A percentile compares a stretch with the other conserved stretches of the same genome.
phyloP scores from a whole-genome alignment of 2,329 filamentous ascomycete species.

The Mycosphaerella sp. region DNA sequence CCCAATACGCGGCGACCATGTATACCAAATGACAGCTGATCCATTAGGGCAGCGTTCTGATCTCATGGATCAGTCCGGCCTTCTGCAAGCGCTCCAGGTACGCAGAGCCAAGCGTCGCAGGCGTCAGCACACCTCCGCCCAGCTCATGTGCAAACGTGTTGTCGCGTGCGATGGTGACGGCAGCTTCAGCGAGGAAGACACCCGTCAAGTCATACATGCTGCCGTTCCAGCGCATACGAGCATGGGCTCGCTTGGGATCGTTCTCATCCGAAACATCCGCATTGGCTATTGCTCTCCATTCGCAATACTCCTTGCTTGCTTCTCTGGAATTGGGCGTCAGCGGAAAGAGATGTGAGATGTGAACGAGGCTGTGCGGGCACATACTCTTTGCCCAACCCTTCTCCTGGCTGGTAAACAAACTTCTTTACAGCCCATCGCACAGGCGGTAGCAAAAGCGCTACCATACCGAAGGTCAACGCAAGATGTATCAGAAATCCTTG shows the following conservation, averaged over 20 bases:
- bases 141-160: slow-evolving; percentile 48
- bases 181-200: slow-evolving; percentile 57
- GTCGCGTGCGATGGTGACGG: slow-evolving; percentile 55
- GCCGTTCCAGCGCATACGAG: slow-evolving; percentile 52
- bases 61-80: slow-evolving; percentile 57
- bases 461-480: slow-evolving; percentile 40
- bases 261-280: slow-evolving; percentile 48
- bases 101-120: slow-evolving; percentile 61
- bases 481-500: slow-evolving; percentile 46
- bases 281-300: slow-evolving; percentile 58
- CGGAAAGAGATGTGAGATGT: not conserved
- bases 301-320: slow-evolving; percentile 53
- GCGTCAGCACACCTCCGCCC: slow-evolving; percentile 63
- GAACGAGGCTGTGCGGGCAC: slow-evolving; percentile 7
- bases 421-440: slow-evolving; percentile 47
- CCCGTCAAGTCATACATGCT: slow-evolving; percentile 64
- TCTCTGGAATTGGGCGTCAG: slow-evolving; percentile 38
- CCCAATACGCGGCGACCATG: not conserved
- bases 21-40: slow-evolving; percentile 3
- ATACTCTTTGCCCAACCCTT: slow-evolving; percentile 43
- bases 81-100: slow-evolving; percentile 58
- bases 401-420: slow-evolving; percentile 46
- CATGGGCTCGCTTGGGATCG: slow-evolving; percentile 48
- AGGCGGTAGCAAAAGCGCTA: slow-evolving; percentile 47
- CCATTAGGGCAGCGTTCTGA: slow-evolving; percentile 29